Conservation (phyloP, 345 rosid genomes). For the Pelargonium nanum region DNA sequence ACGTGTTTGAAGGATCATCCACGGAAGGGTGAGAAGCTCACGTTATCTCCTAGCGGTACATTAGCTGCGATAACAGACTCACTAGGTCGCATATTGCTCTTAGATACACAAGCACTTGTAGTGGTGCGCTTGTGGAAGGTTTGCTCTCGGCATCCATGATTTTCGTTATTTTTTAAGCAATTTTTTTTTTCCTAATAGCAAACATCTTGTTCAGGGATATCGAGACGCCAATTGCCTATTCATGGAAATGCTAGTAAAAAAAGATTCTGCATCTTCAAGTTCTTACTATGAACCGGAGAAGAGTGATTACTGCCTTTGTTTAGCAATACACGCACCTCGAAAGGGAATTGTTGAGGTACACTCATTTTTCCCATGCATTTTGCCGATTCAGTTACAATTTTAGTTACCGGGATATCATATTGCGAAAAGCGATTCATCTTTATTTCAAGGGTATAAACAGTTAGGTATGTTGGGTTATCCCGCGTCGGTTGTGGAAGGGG, state of each 20-base stretch:
- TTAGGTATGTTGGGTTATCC: neutral
- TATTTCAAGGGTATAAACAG: neutral
- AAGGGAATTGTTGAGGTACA: constrained; percentile 87
- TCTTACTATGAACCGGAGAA: constrained; percentile 42
- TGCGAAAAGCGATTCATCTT: neutral
- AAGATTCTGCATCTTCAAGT: constrained; percentile 35
- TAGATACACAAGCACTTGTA: constrained; percentile 93
- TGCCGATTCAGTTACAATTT: neutral
- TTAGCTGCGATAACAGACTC: constrained; percentile 98
- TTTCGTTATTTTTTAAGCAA: neutral
- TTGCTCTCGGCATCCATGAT: constrained; percentile 8
- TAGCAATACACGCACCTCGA: constrained; percentile 93
- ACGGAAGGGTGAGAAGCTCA: constrained; percentile 85
- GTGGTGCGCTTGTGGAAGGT: constrained; percentile 98
- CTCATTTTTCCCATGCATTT: neutral
- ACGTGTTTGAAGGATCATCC: constrained; percentile 95
- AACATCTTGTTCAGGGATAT: constrained; percentile 50
- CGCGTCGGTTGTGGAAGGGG: too few species aligned
- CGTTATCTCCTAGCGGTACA: constrained; percentile 89
- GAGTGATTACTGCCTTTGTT: constrained; percentile 85
- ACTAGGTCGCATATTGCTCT: constrained; percentile 86
- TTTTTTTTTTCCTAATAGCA: neutral
- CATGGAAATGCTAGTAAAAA: constrained; percentile 75
- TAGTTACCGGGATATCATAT: too few species aligned
- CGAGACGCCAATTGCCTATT: constrained; percentile 91